phyloP scores from a whole-genome alignment of 345 rosid species.

The Psidium guajava region DNA sequence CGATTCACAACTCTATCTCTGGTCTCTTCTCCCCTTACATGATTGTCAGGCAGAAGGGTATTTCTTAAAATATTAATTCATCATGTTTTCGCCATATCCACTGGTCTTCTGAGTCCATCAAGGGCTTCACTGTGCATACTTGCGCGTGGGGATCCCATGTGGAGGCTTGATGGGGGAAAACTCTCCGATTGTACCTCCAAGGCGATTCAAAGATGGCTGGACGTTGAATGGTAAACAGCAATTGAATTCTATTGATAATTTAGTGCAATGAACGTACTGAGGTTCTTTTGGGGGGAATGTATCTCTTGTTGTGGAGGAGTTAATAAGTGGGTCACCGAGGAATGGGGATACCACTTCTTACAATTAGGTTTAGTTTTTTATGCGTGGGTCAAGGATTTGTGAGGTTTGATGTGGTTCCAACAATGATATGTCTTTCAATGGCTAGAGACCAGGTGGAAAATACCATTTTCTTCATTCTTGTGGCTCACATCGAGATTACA shows the following conservation, averaged over 20 bases:
- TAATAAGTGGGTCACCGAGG: not conserved
- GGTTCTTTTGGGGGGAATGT: not conserved
- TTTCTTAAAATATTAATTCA: too few relatives aligned
- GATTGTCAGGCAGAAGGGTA: too few relatives aligned
- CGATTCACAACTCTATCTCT: too few relatives aligned
- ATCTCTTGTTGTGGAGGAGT: not conserved
- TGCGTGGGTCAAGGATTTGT: not conserved
- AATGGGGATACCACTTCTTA: not conserved
- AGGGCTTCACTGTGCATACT: not conserved
- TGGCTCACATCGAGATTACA: not conserved
- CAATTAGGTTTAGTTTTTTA: not conserved
- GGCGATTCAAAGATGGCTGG: not conserved
- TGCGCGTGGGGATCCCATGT: not conserved
- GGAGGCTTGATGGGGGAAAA: too few relatives aligned
- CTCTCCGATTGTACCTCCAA: not conserved
- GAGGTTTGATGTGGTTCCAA: not conserved
- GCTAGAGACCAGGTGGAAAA: not conserved
- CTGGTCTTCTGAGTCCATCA: not conserved
- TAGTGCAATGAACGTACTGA: not conserved
- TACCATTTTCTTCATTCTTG: not conserved
- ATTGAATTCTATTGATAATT: not conserved
- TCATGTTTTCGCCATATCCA: too few relatives aligned
- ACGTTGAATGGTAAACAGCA: not conserved
- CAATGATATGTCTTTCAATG: not conserved
- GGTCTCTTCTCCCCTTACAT: too few relatives aligned